Conservation (phyloP, 1,284 basidiomycete species). For the Trichosporon sp. region DNA sequence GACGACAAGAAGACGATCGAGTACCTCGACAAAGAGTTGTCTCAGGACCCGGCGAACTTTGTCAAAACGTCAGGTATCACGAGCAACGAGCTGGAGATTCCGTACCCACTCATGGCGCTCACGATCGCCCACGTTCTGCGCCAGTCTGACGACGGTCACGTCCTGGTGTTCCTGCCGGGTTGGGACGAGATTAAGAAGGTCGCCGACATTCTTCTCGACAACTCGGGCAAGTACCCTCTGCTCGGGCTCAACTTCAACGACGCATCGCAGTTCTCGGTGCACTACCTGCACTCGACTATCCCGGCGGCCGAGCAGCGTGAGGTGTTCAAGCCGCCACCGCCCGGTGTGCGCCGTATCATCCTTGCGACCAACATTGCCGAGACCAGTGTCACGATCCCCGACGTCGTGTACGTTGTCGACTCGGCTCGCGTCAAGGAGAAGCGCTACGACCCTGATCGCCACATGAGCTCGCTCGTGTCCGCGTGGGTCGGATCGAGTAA, state of each 20-base stretch:
- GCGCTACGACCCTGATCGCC: constrained; percentile 80
- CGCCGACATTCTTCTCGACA: constrained; percentile 60
- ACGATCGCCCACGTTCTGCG: constrained; percentile 73
- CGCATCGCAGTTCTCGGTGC: constrained; percentile 62
- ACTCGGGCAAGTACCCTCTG: constrained; percentile 50
- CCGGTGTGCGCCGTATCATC: constrained; percentile 77
- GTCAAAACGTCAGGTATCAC: constrained; percentile 29
- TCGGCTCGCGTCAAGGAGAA: constrained; percentile 84
- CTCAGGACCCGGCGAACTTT: constrained; percentile 36
- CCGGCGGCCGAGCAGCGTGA: constrained; percentile 84
- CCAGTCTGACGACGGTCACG: constrained; percentile 74
- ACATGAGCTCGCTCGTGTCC: constrained; percentile 78
- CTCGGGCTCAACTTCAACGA: constrained; percentile 62
- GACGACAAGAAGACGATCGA: constrained; percentile 63
- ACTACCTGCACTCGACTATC: constrained; percentile 84
- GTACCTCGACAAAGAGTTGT: constrained; percentile 72
- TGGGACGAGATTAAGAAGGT: constrained; percentile 80
- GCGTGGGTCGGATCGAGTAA: constrained; percentile 93
- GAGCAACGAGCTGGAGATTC: constrained; percentile 71
- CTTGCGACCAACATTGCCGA: constrained; percentile 95
- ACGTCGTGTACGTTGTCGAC: constrained; percentile 93
- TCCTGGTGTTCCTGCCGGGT: constrained; percentile 66
- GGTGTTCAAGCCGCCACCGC: constrained; percentile 75
- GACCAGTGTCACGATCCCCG: constrained; percentile 91
- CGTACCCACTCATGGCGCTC: constrained; percentile 73